Evolutionary conservation across 805 yeast genomes (phyloP), one percentile per base, ranked within the genome.

Genomic region (Tetrapisispora nanseiensis): DNA sequence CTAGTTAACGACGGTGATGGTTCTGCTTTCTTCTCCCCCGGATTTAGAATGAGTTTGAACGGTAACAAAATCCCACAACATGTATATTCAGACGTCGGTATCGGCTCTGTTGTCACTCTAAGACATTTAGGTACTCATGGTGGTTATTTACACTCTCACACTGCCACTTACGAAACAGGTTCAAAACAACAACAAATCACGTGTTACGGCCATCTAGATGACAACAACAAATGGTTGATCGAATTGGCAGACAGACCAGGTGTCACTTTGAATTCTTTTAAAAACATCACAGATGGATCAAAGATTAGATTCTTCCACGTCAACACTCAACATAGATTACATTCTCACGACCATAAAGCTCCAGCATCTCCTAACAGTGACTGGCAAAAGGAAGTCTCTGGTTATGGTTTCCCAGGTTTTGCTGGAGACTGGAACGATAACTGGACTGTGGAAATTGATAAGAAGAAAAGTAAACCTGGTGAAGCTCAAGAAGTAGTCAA

Each of bases 371-470:
- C 76, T 57, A 63, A 63, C 40, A 50, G 59, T 41, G 94, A 84
- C 54, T 84, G 92, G 92, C 89, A 82, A 67, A 82, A 82, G 62
- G 95, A 84, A 67, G 85, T 72, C 19, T 74, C 86, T 6, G 71
- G 81, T 64, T 84, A 84, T 57, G 95, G 95, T 22, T 81, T 57
- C 53, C 80, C 78, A 40, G 86, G 83, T 12, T 84, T 84, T 52
- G 75, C 54, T 20, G 95, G 94, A 63, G 94, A 84, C 65, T 82
- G 87, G 44, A 84, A 84, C 60, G 95, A 84, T 64, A 90, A 83
- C 59, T 84, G 83, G 63, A 63, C 78, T 50, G 82, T 84, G 49
- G 90, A 84, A 63, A 80, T 84, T 49, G 86, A 78, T 46, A 66
- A 74, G 54, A 67, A 69, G 35, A 56, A 65, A 44, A 72, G 84